Evolutionary conservation across 2,329 filamentous ascomycete species (phyloP), one percentile per base, ranked within the genome.

Genomic region (Apiospora marii): DNA sequence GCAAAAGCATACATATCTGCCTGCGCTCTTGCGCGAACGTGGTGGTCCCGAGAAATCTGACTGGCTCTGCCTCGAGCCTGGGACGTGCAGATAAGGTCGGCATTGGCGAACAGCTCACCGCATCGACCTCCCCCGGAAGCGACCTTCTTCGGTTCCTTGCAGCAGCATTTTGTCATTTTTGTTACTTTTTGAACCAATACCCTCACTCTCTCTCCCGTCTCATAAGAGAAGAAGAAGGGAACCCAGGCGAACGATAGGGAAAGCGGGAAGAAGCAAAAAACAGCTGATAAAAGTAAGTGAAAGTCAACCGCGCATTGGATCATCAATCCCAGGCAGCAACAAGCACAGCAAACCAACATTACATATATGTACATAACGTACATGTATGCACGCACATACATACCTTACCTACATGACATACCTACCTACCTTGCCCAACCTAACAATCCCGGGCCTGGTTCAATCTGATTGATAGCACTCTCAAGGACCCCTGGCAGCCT

Each of bases 61-160:
- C 58, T 64, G 58, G 58, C 58, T 64, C 58, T 64, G 34, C 34
- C 34, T 41, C 19, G 58, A 64, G 58, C 58, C 22, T 64, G 22
- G 58, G 34, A 64, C 58, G 58, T 64, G 58, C 58, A 64, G 58
- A 64, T 41, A 64, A 64, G 58, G 58, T 41, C 58, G 58, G 58
- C 58, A 37, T 64, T 64, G 30, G 58, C 30, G 37, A 30, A 64
- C 34, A 64, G 58, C 58, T 64, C 58, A 64, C 58, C 58, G 58
- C 58, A 64, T 64, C 34, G 24, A 64, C 19, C 16, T 34, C 34
- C 53, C 16, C 22, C 58, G 34, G 58, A 24, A 64, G 34, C 58
- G 58, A n/a, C 34, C 58, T 64, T n/a, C 58, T 64, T 37, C 58
- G 58, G 58, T 64, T 64, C 58, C 58, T 64, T 64, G 58, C 58